Percentiles rank a stretch among this genome's conserved stretches.
Conservation (phyloP, 2,329 filamentous ascomycete genomes). For the Epichloe gansuensis region DNA sequence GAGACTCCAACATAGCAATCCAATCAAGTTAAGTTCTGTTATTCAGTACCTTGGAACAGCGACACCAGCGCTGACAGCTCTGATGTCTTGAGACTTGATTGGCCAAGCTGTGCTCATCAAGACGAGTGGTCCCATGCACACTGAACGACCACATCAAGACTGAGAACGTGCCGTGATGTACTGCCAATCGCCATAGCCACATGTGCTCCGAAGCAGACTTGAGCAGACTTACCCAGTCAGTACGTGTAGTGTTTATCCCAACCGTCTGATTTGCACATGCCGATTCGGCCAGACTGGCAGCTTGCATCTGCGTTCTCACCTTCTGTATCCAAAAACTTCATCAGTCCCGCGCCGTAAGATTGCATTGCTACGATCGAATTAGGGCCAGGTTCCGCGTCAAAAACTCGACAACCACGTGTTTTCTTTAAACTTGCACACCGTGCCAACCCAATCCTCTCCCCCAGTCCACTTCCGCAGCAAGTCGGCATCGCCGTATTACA, state of each 20-base stretch:
- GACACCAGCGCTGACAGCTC: background rate
- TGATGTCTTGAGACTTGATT: background rate
- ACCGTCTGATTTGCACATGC: background rate
- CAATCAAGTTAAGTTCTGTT: background rate
- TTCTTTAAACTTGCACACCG: background rate
- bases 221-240: no score
- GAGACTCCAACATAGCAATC: background rate
- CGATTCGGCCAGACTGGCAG: background rate
- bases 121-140: background rate
- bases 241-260: background rate
- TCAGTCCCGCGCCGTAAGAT: background rate
- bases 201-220: no score
- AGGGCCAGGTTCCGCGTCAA: background rate
- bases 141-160: background rate
- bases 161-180: no score
- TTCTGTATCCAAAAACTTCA: background rate
- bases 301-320: background rate
- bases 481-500: constrained; percentile 10
- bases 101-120: background rate
- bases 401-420: background rate
- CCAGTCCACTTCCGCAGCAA: background rate
- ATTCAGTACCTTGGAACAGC: background rate
- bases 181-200: no score
- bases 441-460: background rate
- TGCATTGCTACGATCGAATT: background rate